phyloP scores from a whole-genome alignment of 257 asterid genomes.

The Pogostemon cablin region DNA sequence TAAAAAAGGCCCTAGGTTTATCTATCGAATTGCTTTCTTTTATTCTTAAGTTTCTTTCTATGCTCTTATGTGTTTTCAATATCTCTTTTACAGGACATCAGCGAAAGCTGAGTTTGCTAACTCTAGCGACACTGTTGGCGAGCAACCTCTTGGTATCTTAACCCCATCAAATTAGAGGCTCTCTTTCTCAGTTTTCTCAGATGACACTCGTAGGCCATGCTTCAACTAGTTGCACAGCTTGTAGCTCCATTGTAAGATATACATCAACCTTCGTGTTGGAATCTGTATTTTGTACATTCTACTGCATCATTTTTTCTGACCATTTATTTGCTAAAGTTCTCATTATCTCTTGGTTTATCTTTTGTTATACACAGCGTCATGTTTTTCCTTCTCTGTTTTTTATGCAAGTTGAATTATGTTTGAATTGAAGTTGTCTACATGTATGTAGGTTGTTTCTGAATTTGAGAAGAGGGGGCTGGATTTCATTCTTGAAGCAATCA shows the following conservation, averaged over 20 bases:
- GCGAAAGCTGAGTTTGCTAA: constrained; percentile 80
- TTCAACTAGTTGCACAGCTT: constrained; percentile 89
- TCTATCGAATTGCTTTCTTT: constrained; percentile 12
- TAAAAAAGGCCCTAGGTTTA: neutral
- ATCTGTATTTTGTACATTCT: neutral
- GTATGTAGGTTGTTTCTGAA: constrained; percentile 73
- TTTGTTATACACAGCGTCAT: neutral
- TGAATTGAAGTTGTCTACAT: neutral
- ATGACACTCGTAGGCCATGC: constrained; percentile 90
- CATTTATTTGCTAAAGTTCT: neutral
- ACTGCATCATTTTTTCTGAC: too few species aligned
- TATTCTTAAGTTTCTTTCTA: constrained; percentile 1
- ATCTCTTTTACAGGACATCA: constrained; percentile 50
- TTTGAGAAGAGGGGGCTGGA: constrained; percentile 71
- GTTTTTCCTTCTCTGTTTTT: neutral
- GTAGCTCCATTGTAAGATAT: constrained; percentile 71
- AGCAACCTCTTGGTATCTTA: constrained; percentile 86
- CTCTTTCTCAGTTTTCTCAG: constrained; percentile 90
- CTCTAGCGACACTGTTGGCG: constrained; percentile 50
- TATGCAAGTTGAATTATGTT: neutral
- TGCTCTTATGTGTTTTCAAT: neutral
- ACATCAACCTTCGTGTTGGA: neutral
- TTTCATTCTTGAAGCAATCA: constrained; percentile 80
- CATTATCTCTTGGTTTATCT: neutral
- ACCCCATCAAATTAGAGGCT: constrained; percentile 96